phyloP scores from a whole-genome alignment of 805 yeast species.

The Metschnikowia aberdeeniae region DNA sequence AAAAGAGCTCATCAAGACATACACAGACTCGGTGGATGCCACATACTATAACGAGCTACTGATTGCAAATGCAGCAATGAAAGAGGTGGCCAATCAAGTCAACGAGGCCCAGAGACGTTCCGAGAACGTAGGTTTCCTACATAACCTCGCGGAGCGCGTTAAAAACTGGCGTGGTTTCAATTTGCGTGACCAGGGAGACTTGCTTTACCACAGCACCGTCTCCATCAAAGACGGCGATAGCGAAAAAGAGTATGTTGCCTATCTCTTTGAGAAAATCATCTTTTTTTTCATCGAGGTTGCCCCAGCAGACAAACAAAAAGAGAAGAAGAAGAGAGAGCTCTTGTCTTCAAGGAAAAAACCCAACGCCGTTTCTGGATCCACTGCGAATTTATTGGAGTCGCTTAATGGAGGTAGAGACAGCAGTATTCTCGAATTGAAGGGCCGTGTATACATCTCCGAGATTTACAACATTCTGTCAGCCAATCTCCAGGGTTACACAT shows the following conservation, averaged over 20 bases:
- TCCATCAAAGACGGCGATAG: conserved; percentile 63
- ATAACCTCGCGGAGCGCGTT: conserved; percentile 68
- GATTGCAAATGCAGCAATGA: conserved; percentile 67
- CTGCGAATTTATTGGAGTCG: conserved; percentile 34
- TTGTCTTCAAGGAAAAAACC: conserved; percentile 50
- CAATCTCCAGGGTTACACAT: conserved; percentile 46
- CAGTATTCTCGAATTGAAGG: conserved; percentile 56
- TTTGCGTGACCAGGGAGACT: conserved; percentile 75
- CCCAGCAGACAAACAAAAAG: conserved; percentile 25
- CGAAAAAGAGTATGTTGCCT: conserved; percentile 87
- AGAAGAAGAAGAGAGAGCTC: conserved; percentile 34
- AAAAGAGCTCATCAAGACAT: conserved; percentile 65
- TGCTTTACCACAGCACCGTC: conserved; percentile 69
- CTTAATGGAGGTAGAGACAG: conserved; percentile 27
- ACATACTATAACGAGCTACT: conserved; percentile 56
- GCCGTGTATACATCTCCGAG: conserved; percentile 76
- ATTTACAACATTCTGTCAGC: conserved; percentile 40
- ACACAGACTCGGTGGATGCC: conserved; percentile 29
- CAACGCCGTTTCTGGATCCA: conserved; percentile 36
- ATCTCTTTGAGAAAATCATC: conserved; percentile 69
- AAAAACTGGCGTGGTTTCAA: conserved; percentile 91
- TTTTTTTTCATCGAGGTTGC: conserved; percentile 42
- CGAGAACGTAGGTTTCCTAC: conserved; percentile 72
- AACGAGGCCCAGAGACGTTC: conserved; percentile 92
- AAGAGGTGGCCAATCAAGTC: conserved; percentile 79